Conservation (phyloP, 1,284 basidiomycete species). For the Cryptococcus sp. region DNA sequence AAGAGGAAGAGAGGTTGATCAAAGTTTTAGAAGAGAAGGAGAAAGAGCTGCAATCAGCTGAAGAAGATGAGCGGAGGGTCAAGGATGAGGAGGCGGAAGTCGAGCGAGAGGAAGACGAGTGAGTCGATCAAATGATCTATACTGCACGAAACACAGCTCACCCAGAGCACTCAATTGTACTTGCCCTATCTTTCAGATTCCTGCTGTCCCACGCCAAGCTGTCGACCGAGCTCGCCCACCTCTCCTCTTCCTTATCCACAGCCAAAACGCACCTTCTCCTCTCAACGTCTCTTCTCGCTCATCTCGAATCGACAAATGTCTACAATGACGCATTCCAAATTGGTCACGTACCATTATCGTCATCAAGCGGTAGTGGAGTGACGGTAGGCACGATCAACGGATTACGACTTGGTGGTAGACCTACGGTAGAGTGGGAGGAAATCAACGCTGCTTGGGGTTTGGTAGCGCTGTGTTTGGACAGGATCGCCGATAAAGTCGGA, state of each 20-base stretch:
- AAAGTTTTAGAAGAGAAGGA: conserved; percentile 57
- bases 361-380: conserved; percentile 57
- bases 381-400: conserved; percentile 94
- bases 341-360: conserved; percentile 62
- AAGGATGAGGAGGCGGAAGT: conserved; percentile 70
- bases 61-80: conserved; percentile 71
- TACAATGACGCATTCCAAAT: conserved; percentile 99
- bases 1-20: conserved; percentile 64
- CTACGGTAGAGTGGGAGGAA: conserved; percentile 92
- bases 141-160: not conserved
- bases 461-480: conserved; percentile 85
- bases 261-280: conserved; percentile 46
- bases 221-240: conserved; percentile 18
- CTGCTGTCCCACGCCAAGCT: conserved; percentile 33
- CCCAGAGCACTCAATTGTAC: not conserved
- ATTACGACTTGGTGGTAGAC: conserved; percentile 81
- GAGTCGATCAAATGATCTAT: conserved; percentile 9
- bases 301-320: conserved; percentile 90
- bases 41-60: conserved; percentile 70
- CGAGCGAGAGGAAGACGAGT: conserved; percentile 70
- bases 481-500: conserved; percentile 84
- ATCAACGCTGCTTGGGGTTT: conserved; percentile 99
- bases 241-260: conserved; percentile 17
- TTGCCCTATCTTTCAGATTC: conserved; percentile 28
- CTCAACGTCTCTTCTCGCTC: conserved; percentile 45